These are phyloP conservation scores for Pyrenochaeta sp. DNA, from an alignment of 2,329 filamentous ascomycete species.

Conservation along the genomic window DNA sequence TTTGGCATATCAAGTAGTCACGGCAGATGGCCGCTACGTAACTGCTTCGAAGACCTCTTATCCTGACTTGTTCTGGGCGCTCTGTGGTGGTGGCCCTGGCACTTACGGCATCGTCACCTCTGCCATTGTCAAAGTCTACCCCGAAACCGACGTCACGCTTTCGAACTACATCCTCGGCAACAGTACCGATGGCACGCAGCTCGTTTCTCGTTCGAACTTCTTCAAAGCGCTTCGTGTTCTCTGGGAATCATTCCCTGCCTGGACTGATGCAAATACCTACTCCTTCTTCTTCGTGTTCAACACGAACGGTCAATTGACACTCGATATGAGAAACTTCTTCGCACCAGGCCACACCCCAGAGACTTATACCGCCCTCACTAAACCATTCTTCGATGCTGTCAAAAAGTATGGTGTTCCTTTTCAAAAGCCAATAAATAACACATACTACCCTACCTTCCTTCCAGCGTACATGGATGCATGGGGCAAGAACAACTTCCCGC, in stretches of 20 bases:
- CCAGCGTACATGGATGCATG: slow-evolving; percentile 26
- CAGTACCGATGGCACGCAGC: slow-evolving; percentile 8
- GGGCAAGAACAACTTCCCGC: slow-evolving; percentile 19
- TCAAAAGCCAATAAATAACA: slow-evolving; percentile 10
- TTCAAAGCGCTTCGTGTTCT: slow-evolving; percentile 11
- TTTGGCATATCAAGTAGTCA: slow-evolving; percentile 36
- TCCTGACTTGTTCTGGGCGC: slow-evolving; percentile 18
- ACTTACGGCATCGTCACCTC: slow-evolving; percentile 26
- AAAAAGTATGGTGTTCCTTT: slow-evolving; percentile 23
- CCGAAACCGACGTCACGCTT: slow-evolving; percentile 22
- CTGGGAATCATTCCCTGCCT: slow-evolving; percentile 8
- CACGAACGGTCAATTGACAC: slow-evolving; percentile 1
- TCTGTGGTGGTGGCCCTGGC: slow-evolving; percentile 21
- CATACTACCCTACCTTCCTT: slow-evolving; percentile 19
- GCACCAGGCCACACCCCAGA: slow-evolving; percentile 18
- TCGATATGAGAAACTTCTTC: slow-evolving; percentile 18
- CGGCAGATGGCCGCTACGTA: slow-evolving; percentile 28
- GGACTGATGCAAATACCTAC: slow-evolving; percentile 11
- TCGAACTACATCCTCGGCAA: slow-evolving; percentile 10
- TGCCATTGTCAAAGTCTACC: slow-evolving; percentile 21
- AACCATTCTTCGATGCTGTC: slow-evolving; percentile 20
- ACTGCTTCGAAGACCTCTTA: slow-evolving; percentile 25
- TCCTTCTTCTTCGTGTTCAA: slow-evolving; percentile 13
- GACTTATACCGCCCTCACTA: slow-evolving; percentile 9
- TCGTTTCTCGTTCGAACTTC: slow-evolving; percentile 24